Conservation (phyloP, 108 stramenopile genomes). For the Thalassiosira profunda region DNA sequence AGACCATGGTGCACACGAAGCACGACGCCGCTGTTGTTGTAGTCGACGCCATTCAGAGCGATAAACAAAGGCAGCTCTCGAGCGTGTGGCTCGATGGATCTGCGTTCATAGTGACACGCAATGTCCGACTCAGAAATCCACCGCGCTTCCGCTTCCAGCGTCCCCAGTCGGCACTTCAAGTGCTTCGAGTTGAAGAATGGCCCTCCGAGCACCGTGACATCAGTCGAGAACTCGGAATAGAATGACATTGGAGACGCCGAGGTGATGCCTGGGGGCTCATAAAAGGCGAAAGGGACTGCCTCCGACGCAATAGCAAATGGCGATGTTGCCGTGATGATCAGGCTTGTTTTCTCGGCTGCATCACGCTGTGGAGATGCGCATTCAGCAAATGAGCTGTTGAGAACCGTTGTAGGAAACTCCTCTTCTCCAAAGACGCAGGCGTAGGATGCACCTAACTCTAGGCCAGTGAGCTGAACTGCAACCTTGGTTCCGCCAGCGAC, state of each 20-base stretch:
- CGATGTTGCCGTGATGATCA: slow-evolving; percentile 7
- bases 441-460: slow-evolving; percentile 15
- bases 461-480: slow-evolving; percentile 1
- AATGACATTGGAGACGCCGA: slow-evolving; percentile 6
- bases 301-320: slow-evolving; percentile 8
- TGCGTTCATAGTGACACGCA: slow-evolving; percentile 1
- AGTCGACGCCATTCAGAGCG: slow-evolving; percentile 22
- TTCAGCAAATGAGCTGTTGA: slow-evolving; percentile 7
- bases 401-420: slow-evolving; percentile 4
- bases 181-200: slow-evolving; percentile 20
- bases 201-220: slow-evolving; percentile 6
- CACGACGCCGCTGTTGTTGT: slow-evolving; percentile 1
- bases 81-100: neutral
- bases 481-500: slow-evolving; percentile 10
- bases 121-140: slow-evolving; percentile 7
- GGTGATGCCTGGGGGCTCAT: slow-evolving; percentile 11
- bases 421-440: slow-evolving; percentile 18
- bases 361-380: slow-evolving; percentile 21
- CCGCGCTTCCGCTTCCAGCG: slow-evolving; percentile 3
- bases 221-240: slow-evolving; percentile 4
- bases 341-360: slow-evolving; percentile 1
- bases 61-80: neutral
- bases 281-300: slow-evolving; percentile 4
- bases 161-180: slow-evolving; percentile 15
- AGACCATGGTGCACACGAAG: slow-evolving; percentile 15